Base-by-base conservation (phyloP, 1,284 basidiomycete genomes). In the Pseudozyma sp. region DNA sequence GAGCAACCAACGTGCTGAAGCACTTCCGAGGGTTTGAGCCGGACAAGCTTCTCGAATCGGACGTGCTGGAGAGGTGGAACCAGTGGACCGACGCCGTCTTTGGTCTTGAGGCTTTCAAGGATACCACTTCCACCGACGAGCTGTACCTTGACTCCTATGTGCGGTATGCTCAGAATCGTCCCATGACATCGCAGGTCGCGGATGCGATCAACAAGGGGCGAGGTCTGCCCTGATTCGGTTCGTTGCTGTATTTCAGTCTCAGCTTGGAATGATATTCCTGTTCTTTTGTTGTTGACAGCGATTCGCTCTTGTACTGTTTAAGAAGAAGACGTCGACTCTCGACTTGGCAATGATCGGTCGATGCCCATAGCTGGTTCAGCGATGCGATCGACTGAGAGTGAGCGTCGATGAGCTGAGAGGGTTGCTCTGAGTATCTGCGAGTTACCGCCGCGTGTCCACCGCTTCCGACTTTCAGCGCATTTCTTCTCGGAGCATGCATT, bases 131-230 rank as follows among this genome's bases (percentile, higher is more conserved):
- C 79, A 89, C 88, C 0, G 89, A 92, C 30, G 85, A 90, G 31
- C 84, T 92, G 45, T 93, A 93, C 76, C 75, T 92, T 9, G 91
- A 92, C 72, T 90, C 90, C 66, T 93, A 93, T 34, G 69, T 72
- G 33, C 39, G 78, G 3, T 80, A 78, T 37, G 74, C 76, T 6
- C 77, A 80, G 59, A 80, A 80, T 53, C 24, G 78, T 4, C 78
- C 78, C 8, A 74, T 74, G 65, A 80, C 78, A 0, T 69, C 64
- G 17, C 78, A 80, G 47, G 78, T 80, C 1, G 78, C 78, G 5
- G 72, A 71, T 30, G 78, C 78, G 9, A 80, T 80, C 59, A 80
- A 80, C 59, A 69, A 68, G 47, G 78, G 78, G 19, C 60, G 77
- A 10, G 55, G 64, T 8, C 44, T 72, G 33, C 69, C 69, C 24